Evolutionary conservation across 495 filamentous ascomycete species (phyloP).

Genomic region (Hypoxylon subgilvum): DNA sequence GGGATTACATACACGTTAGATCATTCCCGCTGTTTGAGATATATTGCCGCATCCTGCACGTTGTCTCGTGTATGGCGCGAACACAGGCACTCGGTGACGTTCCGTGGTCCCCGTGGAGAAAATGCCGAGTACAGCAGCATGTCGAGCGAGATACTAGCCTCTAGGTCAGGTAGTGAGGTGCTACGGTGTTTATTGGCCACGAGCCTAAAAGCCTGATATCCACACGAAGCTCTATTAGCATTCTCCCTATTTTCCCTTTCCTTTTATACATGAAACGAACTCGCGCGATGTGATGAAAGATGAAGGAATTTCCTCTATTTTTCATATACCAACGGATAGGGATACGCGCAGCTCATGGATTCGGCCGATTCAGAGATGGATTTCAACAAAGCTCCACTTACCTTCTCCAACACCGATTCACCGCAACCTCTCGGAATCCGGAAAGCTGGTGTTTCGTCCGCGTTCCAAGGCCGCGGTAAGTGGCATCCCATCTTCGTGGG

Average conservation of each 20-base stretch:
- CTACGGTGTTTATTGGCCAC: constrained; percentile 4
- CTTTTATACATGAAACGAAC: too few species aligned
- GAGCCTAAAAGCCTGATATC: neutral
- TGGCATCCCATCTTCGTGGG: constrained; percentile 21
- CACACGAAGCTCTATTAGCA: neutral
- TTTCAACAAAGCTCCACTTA: too few species aligned
- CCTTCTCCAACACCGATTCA: too few species aligned
- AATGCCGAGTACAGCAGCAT: constrained; percentile 17
- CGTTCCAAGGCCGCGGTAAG: constrained; percentile 25
- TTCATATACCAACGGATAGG: too few species aligned
- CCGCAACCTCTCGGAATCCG: constrained; percentile 33
- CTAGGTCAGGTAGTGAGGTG: too few species aligned
- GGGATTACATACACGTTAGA: neutral
- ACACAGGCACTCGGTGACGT: constrained; percentile 2
- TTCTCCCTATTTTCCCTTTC: too few species aligned
- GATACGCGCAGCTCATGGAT: too few species aligned
- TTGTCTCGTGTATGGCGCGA: constrained; percentile 7
- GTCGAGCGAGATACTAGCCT: constrained; percentile 18
- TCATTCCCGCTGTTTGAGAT: constrained; percentile 17
- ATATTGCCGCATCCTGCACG: constrained; percentile 16
- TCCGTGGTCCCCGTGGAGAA: neutral
- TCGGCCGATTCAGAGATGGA: too few species aligned
- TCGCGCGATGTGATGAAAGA: too few species aligned
- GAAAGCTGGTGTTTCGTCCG: constrained; percentile 33
- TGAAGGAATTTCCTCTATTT: too few species aligned